Conservation (phyloP, 257 asterid species). For the Jaltomata sinuosa region DNA sequence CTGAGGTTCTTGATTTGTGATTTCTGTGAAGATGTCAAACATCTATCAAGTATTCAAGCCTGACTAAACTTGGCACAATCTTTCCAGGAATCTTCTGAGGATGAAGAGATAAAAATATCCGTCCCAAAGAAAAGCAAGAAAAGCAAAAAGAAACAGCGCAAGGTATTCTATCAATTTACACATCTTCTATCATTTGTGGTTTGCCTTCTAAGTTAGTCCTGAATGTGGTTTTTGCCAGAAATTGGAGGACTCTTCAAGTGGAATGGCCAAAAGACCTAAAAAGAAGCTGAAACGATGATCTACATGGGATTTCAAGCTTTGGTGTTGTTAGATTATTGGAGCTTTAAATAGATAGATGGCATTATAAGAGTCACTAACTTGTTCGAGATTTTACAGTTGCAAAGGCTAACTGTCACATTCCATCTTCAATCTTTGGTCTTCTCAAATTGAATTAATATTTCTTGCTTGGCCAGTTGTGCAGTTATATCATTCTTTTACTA, state of each 20-base stretch:
- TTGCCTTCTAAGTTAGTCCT: not conserved
- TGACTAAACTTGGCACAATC: not conserved
- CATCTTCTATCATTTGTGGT: not conserved
- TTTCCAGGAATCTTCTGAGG: conserved; percentile 35
- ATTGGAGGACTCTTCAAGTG: conserved; percentile 15
- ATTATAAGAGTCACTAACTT: not conserved
- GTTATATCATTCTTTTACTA: not conserved
- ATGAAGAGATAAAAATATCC: conserved; percentile 22
- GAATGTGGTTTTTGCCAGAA: conserved; percentile 27
- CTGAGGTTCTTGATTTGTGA: conserved; percentile 39
- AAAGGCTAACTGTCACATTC: not conserved
- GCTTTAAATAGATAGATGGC: not conserved
- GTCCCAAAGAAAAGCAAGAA: conserved; percentile 29
- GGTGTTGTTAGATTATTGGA: not conserved
- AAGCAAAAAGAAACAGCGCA: conserved; percentile 46
- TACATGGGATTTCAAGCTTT: not conserved
- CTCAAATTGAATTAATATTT: not conserved
- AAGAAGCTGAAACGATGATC: conserved; percentile 50
- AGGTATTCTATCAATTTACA: not conserved
- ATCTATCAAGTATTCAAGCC: not conserved
- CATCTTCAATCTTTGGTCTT: not conserved
- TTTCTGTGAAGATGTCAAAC: not conserved
- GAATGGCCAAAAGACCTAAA: conserved; percentile 21
- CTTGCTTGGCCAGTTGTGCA: not conserved
- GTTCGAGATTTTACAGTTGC: not conserved